A percentile compares a stretch with the other conserved stretches of the same genome.
These are phyloP conservation scores for Linderniella brevidens DNA, from an alignment of 257 asterid species.

Conservation along the genomic window DNA sequence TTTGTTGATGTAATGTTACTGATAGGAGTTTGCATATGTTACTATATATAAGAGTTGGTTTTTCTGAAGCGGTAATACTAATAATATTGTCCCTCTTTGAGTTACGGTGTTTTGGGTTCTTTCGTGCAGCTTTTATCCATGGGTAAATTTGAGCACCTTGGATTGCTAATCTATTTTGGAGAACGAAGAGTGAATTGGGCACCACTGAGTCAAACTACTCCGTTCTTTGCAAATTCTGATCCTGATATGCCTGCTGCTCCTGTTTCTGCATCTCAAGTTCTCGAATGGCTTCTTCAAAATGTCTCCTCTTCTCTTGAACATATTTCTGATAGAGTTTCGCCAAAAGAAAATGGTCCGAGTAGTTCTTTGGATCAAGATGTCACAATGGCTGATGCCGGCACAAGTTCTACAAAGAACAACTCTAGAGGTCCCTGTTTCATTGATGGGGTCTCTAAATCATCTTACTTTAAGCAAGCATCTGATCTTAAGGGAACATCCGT, in stretches of 20 bases:
- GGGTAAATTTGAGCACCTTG: constrained; percentile 75
- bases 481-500: constrained; percentile 77
- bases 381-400: constrained; percentile 63
- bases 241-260: constrained; percentile 98
- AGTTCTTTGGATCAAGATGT: constrained; percentile 61
- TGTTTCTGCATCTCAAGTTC: constrained; percentile 77
- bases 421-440: constrained; percentile 71
- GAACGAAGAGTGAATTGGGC: constrained; percentile 52
- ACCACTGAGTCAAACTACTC: constrained; percentile 73
- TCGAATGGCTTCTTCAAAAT: constrained; percentile 73
- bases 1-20: not conserved
- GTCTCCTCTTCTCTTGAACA: constrained; percentile 64
- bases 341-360: constrained; percentile 64
- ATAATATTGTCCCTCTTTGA: too few species aligned
- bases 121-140: constrained; percentile 55
- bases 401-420: constrained; percentile 27
- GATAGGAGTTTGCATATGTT: constrained; percentile 1
- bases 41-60: too few species aligned
- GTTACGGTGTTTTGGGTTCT: not conserved
- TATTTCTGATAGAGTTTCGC: constrained; percentile 61
- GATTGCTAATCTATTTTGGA: constrained; percentile 64
- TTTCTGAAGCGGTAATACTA: too few species aligned
- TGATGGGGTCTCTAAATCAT: constrained; percentile 89
- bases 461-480: constrained; percentile 73
- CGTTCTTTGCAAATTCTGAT: constrained; percentile 86